These are phyloP conservation scores for Leucocoprinus gongylophorus DNA, from an alignment of 1,284 basidiomycete species.

Conservation along the genomic window DNA sequence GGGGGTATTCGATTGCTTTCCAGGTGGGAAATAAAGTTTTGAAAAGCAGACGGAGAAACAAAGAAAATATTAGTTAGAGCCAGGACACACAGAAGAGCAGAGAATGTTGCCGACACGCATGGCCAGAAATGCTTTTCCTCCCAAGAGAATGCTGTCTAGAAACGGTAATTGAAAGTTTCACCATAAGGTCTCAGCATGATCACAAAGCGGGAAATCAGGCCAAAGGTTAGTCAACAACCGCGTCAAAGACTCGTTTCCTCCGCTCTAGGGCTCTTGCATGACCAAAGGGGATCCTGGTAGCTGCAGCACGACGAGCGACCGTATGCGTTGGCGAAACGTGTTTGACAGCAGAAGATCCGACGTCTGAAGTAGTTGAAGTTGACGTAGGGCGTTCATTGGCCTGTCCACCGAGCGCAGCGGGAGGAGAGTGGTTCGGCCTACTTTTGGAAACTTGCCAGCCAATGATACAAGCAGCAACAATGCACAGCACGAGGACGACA, in stretches of 20 bases:
- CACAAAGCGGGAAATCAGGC: not conserved
- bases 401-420: slow-evolving; percentile 60
- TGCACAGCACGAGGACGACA: slow-evolving; percentile 42
- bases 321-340: slow-evolving; percentile 34
- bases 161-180: not conserved
- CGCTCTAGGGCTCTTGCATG: slow-evolving; percentile 6
- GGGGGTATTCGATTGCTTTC: too few relatives aligned
- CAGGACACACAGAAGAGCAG: too few relatives aligned
- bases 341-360: slow-evolving; percentile 13
- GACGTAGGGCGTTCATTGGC: slow-evolving; percentile 38
- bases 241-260: slow-evolving; percentile 6
- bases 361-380: slow-evolving; percentile 5
- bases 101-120: too few relatives aligned
- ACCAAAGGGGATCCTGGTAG: not conserved
- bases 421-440: slow-evolving; percentile 37
- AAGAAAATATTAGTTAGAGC: too few relatives aligned
- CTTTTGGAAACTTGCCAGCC: slow-evolving; percentile 56
- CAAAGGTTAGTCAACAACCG: slow-evolving; percentile 2
- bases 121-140: too few relatives aligned
- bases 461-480: slow-evolving; percentile 46
- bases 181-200: slow-evolving; percentile 8
- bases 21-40: too few relatives aligned
- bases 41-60: too few relatives aligned
- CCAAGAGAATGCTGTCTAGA: not conserved
- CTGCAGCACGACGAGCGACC: slow-evolving; percentile 22